Percentiles rank a stretch among this genome's conserved stretches.
Evolutionary conservation across 495 filamentous ascomycete species (phyloP).

Genomic region (Neurospora pannonica): DNA sequence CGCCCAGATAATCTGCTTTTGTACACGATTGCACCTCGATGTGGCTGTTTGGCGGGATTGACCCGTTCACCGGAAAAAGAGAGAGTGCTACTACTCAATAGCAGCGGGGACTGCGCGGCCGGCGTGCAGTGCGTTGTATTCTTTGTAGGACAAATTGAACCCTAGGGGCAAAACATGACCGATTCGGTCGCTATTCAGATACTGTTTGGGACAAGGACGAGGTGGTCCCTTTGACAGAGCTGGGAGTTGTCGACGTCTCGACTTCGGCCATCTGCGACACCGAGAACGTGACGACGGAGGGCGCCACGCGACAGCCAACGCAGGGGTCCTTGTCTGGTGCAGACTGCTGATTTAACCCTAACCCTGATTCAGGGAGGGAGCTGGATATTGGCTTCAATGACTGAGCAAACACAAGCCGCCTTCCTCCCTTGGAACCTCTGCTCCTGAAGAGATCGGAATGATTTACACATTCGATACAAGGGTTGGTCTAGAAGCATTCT

Average conservation of each 20-base stretch:
- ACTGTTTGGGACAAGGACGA: constrained; percentile 5
- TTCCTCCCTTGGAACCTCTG: background rate
- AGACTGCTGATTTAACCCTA: background rate
- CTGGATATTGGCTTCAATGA: background rate
- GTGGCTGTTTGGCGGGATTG: background rate
- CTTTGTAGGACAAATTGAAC: constrained; percentile 8
- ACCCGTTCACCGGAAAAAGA: background rate
- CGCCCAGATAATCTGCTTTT: background rate
- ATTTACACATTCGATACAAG: background rate
- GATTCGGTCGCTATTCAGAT: constrained; percentile 9
- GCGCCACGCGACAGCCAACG: background rate
- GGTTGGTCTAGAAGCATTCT: background rate
- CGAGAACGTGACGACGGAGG: background rate
- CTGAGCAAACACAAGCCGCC: background rate
- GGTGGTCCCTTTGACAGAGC: background rate
- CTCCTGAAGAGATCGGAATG: background rate
- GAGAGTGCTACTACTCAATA: background rate
- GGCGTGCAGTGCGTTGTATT: background rate
- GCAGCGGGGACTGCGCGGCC: background rate
- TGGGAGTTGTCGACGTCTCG: background rate
- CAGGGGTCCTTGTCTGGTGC: background rate
- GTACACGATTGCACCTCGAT: background rate
- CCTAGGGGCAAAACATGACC: constrained; percentile 4
- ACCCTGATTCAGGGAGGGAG: background rate
- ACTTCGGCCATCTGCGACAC: background rate